Percentiles rank a stretch among this genome's conserved stretches.
phyloP scores from a whole-genome alignment of 1,284 basidiomycete species.

The Wolfiporia cocos region DNA sequence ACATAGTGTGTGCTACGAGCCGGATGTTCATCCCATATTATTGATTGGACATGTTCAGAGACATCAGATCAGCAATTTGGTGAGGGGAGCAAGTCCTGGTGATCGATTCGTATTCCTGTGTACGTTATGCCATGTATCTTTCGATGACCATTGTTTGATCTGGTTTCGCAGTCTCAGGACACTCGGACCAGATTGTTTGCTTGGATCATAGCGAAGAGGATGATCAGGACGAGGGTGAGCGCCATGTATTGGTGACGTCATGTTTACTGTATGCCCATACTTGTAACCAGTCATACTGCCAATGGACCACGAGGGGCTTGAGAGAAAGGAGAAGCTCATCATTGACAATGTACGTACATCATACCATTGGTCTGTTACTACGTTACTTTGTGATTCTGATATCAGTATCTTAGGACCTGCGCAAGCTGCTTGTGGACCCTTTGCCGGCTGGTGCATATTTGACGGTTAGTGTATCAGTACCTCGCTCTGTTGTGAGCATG shows the following conservation, averaged over 20 bases:
- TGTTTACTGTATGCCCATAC: no score
- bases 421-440: slow-evolving; percentile 30
- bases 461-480: slow-evolving; percentile 15
- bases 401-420: slow-evolving; percentile 38
- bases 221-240: slow-evolving; percentile 29
- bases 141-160: no score
- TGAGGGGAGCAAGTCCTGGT: slow-evolving; percentile 9
- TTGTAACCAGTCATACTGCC: slow-evolving; percentile 10
- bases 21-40: no score
- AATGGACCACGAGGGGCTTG: slow-evolving; percentile 20
- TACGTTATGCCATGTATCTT: no score
- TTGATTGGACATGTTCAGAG: slow-evolving; percentile 1
- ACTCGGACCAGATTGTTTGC: slow-evolving; percentile 13
- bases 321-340: slow-evolving; percentile 9
- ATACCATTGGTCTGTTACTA: background rate
- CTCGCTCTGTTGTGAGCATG: no score
- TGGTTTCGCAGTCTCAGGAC: no score
- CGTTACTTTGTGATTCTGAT: background rate
- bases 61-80: slow-evolving; percentile 7
- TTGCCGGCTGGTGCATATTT: slow-evolving; percentile 35
- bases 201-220: slow-evolving; percentile 12
- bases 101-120: slow-evolving; percentile 15
- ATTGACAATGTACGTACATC: slow-evolving; percentile 35
- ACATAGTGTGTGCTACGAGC: no score
- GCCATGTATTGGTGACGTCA: no score